A percentile compares a stretch with the other conserved stretches of the same genome.
phyloP scores from a whole-genome alignment of 1,284 basidiomycete genomes.

The Cryptococcus sp. region DNA sequence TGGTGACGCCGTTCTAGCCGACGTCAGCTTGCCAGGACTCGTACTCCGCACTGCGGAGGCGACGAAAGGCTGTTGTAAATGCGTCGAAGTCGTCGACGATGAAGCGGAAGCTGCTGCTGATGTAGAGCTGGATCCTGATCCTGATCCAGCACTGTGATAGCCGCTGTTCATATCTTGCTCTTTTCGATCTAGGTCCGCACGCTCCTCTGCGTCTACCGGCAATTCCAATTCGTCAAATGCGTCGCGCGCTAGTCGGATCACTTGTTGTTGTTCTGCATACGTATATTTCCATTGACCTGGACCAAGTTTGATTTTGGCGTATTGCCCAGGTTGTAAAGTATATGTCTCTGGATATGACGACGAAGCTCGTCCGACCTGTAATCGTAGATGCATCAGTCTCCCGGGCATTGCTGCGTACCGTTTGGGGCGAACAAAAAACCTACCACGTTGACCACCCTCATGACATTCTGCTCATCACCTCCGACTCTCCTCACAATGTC shows the following conservation, averaged over 20 bases:
- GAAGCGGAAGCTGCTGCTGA: background rate
- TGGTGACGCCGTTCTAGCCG: background rate
- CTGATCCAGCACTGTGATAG: constrained; percentile 9
- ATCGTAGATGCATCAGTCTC: background rate
- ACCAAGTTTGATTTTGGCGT: constrained; percentile 49
- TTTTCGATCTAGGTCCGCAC: constrained; percentile 38
- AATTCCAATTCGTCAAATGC: constrained; percentile 47
- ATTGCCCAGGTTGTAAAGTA: constrained; percentile 40
- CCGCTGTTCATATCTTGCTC: constrained; percentile 28
- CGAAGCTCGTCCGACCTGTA: constrained; percentile 31
- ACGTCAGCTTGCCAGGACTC: background rate
- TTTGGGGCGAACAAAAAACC: constrained; percentile 12
- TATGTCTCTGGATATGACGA: constrained; percentile 21
- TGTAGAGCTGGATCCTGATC: constrained; percentile 7
- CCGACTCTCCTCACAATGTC: constrained; percentile 36
- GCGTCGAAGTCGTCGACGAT: background rate
- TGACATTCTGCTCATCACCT: constrained; percentile 41
- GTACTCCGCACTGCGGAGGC: background rate
- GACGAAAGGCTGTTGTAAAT: background rate
- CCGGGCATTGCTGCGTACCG: background rate
- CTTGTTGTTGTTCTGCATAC: constrained; percentile 35
- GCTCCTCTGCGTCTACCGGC: constrained; percentile 38
- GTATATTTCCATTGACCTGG: constrained; percentile 40
- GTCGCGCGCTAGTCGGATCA: constrained; percentile 36
- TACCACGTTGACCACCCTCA: constrained; percentile 45